Evolutionary conservation across 805 yeast genomes (phyloP), one percentile per base, ranked within the genome.

Genomic region (Pichia sporocuriosa): DNA sequence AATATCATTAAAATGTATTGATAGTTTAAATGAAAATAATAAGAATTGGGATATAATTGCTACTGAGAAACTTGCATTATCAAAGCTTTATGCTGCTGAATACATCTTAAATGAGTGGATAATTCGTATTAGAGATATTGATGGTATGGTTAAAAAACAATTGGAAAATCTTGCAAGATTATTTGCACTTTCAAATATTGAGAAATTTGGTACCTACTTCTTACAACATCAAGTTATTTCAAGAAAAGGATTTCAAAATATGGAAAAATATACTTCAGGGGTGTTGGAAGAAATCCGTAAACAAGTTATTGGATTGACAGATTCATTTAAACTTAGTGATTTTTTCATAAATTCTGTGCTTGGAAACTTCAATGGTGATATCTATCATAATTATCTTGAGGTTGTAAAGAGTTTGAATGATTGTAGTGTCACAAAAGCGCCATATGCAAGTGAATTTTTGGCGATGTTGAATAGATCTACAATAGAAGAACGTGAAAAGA

Each of bases 301-400:
- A 24, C 77, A 82, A 54, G 84, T 82, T 41, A 77, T 86, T 59
- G 82, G 84, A 1, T 69, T 84, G 53, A 83, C 95, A 5, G 97
- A 88, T 62, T 73, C 94, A 1, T 88, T 88, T 70, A 77, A 82
- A 62, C 72, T 83, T 48, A 77, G 86, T 31, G 96, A 88, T 64
- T 81, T 73, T 58, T 75, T 83, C 66, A 72, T 88, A 56, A 84
- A 87, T 60, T 79, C 96, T 0, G 80, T 93, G 4, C 73, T 88
- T 44, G 97, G 96, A 35, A 72, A 69, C 43, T 81, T 73, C 62
- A 79, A 84, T 53, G 96, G 96, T 44, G 81, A 88, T 59, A 79
- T 85, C 43, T 88, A 87, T 66, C 79, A 79, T 56, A 79, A 84
- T 60, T 87, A 87, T 66, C 81, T 81, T 57, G 64, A 56, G 21